Evolutionary conservation across 495 filamentous ascomycete species (phyloP), one percentile per base, ranked within the genome.

Genomic region (Daldinia loculata): DNA sequence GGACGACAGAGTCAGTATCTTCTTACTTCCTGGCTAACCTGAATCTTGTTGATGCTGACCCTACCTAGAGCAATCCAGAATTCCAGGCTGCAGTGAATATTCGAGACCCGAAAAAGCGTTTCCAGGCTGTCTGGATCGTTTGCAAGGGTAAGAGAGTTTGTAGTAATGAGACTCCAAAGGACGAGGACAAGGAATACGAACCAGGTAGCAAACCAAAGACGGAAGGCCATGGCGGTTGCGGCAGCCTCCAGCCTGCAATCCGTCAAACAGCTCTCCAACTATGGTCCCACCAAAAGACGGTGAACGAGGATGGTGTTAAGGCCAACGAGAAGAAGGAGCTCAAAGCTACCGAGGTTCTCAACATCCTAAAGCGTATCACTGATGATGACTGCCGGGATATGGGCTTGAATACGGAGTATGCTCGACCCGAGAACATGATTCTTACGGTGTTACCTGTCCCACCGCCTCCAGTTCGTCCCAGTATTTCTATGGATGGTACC

Each of bases 351-450:
- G 88, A 90, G 81, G 93, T 93, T 24, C 83, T 97, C 53, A 90
- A 91, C 71, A 89, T 98, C 74, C 92, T 99, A 79, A 89, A 89
- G 61, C 89, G 88, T 69, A 97, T 98, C 57, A 87, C 90, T 2
- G 85, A 90, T 39, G 85, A 91, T 12, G 94, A 97, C 48, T 90
- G 96, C 69, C 83, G 85, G 58, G 92, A 94, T 70, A 90, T 99
- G 80, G 95, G 95, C 48, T 79, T 98, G 74, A 98, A 92, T 81
- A 91, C 90, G 68, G 90, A 97, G 67, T 98, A 98, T 76, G 94
- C 95, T 32, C 88, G 95, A 57, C 95, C 95, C 1, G 95, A 98
- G 78, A 98, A 96, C 94, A 97, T 99, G 95, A 88, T 98, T 67
- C 85, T 99, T 61, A 97, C 94, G 0, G 93, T 98, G 50, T 85